Evolutionary conservation across 805 yeast species (phyloP).

Genomic region (Soucietia sequanensis): DNA sequence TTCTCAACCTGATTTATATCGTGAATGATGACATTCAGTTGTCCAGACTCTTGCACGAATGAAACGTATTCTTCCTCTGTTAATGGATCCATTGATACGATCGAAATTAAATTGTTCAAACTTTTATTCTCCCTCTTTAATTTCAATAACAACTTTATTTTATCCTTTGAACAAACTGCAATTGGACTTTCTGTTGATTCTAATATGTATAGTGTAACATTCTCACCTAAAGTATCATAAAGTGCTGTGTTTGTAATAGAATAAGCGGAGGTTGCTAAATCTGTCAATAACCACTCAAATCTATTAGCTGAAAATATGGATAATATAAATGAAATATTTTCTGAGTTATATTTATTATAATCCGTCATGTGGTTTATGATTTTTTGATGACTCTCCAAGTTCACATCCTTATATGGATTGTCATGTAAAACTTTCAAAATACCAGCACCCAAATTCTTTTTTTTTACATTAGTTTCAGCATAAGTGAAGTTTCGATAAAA

Average conservation of each 20-base stretch:
- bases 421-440: slow-evolving; percentile 23
- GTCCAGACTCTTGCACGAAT: slow-evolving; percentile 13
- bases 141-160: slow-evolving; percentile 11
- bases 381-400: slow-evolving; percentile 15
- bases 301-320: slow-evolving; percentile 21
- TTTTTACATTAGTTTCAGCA: slow-evolving; percentile 27
- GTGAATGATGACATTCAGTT: slow-evolving; percentile 17
- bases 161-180: slow-evolving; percentile 16
- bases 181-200: slow-evolving; percentile 15
- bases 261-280: slow-evolving; percentile 14
- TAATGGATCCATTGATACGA: slow-evolving; percentile 23
- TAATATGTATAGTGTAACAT: slow-evolving; percentile 18
- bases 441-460: slow-evolving; percentile 39
- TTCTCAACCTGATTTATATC: slow-evolving; percentile 32
- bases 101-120: slow-evolving; percentile 16
- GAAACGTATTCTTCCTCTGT: not conserved
- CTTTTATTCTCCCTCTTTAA: slow-evolving; percentile 13
- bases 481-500: slow-evolving; percentile 18
- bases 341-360: not conserved
- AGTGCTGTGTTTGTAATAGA: slow-evolving; percentile 19
- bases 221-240: slow-evolving; percentile 19
- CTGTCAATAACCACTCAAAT: slow-evolving; percentile 9
- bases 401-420: slow-evolving; percentile 19
- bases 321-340: slow-evolving; percentile 7
- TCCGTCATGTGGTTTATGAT: slow-evolving; percentile 28